Conservation (phyloP, 2,329 filamentous ascomycete species). For the Beauveria bassiana region DNA sequence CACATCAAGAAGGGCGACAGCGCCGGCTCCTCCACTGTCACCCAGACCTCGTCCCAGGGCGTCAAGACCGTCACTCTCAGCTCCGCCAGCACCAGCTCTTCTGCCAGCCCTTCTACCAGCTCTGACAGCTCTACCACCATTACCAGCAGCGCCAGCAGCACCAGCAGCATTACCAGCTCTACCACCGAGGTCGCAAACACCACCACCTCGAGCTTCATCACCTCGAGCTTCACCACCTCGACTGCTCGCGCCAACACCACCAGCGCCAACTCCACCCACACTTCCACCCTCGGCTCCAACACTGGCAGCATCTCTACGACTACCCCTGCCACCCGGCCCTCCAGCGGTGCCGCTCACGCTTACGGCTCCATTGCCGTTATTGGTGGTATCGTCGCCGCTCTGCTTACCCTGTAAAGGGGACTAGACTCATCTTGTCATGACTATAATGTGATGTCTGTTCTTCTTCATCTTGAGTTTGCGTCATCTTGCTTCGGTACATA, state of each 20-base stretch:
- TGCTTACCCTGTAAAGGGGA: slow-evolving; percentile 35
- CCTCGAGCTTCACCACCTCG: slow-evolving; percentile 20
- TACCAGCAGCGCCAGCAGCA: neutral
- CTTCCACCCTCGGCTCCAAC: neutral
- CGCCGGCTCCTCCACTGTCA: slow-evolving; percentile 20
- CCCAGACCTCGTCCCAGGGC: slow-evolving; percentile 22
- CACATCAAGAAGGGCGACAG: slow-evolving; percentile 32
- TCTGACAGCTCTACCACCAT: slow-evolving; percentile 18
- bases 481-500: slow-evolving; percentile 9
- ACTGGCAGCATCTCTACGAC: slow-evolving; percentile 20
- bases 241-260: slow-evolving; percentile 17
- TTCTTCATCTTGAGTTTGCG: neutral
- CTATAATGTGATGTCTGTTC: neutral
- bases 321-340: slow-evolving; percentile 11
- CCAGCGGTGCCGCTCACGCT: slow-evolving; percentile 23
- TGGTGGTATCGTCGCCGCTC: slow-evolving; percentile 33
- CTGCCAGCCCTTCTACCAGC: slow-evolving; percentile 13
- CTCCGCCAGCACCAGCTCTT: slow-evolving; percentile 10
- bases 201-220: slow-evolving; percentile 15
- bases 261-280: neutral
- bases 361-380: slow-evolving; percentile 31
- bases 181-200: neutral
- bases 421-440: slow-evolving; percentile 5
- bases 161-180: slow-evolving; percentile 14
- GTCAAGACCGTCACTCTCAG: slow-evolving; percentile 25